These are phyloP conservation scores for Daldinia caldariorum DNA, from an alignment of 495 filamentous ascomycete genomes.

Conservation along the genomic window DNA sequence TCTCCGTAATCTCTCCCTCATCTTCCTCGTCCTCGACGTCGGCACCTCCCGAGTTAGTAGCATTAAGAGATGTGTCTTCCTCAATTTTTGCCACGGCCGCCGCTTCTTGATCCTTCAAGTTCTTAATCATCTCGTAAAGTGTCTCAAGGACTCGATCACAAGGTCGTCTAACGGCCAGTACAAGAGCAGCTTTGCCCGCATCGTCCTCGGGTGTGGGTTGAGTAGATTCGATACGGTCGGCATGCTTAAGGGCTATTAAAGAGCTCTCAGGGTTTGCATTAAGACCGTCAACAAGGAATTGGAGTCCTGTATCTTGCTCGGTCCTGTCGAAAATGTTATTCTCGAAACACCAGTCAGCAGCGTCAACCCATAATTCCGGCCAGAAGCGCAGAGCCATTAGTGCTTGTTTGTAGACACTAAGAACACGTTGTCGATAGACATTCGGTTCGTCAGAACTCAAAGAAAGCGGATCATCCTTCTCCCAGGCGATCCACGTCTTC, in stretches of 20 bases:
- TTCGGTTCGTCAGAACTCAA: slow-evolving; percentile 79
- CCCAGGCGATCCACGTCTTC: slow-evolving; percentile 94
- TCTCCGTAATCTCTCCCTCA: slow-evolving; percentile 65
- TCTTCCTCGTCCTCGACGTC: slow-evolving; percentile 71
- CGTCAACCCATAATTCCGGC: slow-evolving; percentile 95
- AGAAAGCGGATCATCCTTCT: slow-evolving; percentile 89
- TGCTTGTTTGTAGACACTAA: slow-evolving; percentile 93
- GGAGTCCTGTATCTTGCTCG: slow-evolving; percentile 68
- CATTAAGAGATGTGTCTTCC: slow-evolving; percentile 58
- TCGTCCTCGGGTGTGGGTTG: slow-evolving; percentile 74
- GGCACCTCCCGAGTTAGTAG: slow-evolving; percentile 52
- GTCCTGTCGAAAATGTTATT: slow-evolving; percentile 70
- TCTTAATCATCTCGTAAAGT: slow-evolving; percentile 80
- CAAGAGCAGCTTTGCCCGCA: slow-evolving; percentile 72
- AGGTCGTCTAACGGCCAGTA: slow-evolving; percentile 77
- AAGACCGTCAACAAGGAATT: slow-evolving; percentile 82
- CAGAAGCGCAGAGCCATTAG: slow-evolving; percentile 93
- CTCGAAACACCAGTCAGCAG: slow-evolving; percentile 89
- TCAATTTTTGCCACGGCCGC: slow-evolving; percentile 77
- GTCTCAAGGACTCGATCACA: slow-evolving; percentile 85
- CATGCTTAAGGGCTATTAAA: slow-evolving; percentile 85
- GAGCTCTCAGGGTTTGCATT: slow-evolving; percentile 93
- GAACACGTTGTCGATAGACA: slow-evolving; percentile 76
- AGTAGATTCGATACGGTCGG: slow-evolving; percentile 83
- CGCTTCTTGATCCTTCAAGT: slow-evolving; percentile 75